phyloP scores from a whole-genome alignment of 2,329 filamentous ascomycete species.

The Trichoderma sp. region DNA sequence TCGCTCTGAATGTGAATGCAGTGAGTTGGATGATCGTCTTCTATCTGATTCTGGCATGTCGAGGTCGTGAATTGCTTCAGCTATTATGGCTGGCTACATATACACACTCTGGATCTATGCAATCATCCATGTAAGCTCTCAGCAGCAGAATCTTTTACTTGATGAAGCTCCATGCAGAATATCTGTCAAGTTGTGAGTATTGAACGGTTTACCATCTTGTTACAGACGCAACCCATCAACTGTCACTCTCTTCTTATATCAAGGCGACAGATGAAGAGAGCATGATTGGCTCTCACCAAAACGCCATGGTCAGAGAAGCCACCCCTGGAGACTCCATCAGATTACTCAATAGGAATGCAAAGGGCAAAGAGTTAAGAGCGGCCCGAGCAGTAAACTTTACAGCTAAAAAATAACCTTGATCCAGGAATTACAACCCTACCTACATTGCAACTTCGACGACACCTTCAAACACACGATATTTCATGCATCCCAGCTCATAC shows the following conservation, averaged over 20 bases:
- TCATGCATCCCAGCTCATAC: not conserved
- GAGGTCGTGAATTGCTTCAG: not conserved
- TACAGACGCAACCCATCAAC: not conserved
- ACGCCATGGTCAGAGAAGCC: not conserved
- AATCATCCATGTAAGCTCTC: not conserved
- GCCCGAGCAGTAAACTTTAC: not conserved
- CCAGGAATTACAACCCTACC: not conserved
- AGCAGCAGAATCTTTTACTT: not conserved
- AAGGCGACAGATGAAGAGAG: not conserved
- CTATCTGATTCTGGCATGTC: not conserved
- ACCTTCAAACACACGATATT: not conserved
- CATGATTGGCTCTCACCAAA: not conserved
- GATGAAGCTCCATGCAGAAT: not conserved
- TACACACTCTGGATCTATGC: not conserved
- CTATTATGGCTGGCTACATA: not conserved
- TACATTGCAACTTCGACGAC: not conserved
- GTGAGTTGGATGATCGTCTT: not conserved
- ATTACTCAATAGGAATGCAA: not conserved
- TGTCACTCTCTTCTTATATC: not conserved
- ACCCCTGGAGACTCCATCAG: not conserved
- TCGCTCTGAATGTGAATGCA: not conserved
- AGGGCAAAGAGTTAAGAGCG: not conserved
- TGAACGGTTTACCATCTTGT: not conserved
- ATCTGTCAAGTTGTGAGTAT: not conserved
- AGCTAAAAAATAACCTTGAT: not conserved